A percentile compares a stretch with the other conserved stretches of the same genome.
Conservation (phyloP, 2,329 filamentous ascomycete species). For the Botrytis hyacinthi region DNA sequence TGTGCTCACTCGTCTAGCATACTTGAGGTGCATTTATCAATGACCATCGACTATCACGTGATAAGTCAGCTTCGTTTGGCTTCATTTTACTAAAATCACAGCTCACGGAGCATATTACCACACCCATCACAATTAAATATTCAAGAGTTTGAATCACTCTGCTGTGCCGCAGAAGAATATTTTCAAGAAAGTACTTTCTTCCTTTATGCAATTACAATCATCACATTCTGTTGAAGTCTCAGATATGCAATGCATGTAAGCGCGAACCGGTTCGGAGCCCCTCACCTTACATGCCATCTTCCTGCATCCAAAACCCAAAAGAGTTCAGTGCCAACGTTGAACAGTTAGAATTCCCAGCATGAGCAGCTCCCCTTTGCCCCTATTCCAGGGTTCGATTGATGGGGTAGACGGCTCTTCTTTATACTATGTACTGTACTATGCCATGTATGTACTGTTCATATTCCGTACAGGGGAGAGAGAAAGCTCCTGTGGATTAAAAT, state of each 20-base stretch:
- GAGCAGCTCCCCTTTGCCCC: background rate
- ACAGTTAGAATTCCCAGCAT: background rate
- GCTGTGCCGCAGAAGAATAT: background rate
- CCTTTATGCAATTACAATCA: background rate
- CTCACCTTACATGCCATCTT: background rate
- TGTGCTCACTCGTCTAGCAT: background rate
- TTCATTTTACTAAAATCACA: background rate
- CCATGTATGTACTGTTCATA: background rate
- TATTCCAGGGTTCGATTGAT: conserved; percentile 7
- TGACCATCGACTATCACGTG: background rate
- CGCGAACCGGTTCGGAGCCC: background rate
- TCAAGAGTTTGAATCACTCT: background rate
- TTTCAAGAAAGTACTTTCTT: background rate
- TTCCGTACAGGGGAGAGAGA: background rate
- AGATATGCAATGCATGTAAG: conserved; percentile 9
- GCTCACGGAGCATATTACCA: background rate
- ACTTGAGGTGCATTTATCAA: background rate
- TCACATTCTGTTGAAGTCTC: background rate
- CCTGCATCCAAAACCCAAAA: conserved; percentile 12
- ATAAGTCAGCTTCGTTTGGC: fast-evolving
- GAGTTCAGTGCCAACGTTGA: background rate
- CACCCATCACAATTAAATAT: background rate
- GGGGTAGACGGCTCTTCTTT: background rate
- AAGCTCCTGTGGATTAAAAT: background rate
- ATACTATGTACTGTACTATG: background rate